Evolutionary conservation across 2,329 filamentous ascomycete species (phyloP).

Genomic region (Beauveria sp.): DNA sequence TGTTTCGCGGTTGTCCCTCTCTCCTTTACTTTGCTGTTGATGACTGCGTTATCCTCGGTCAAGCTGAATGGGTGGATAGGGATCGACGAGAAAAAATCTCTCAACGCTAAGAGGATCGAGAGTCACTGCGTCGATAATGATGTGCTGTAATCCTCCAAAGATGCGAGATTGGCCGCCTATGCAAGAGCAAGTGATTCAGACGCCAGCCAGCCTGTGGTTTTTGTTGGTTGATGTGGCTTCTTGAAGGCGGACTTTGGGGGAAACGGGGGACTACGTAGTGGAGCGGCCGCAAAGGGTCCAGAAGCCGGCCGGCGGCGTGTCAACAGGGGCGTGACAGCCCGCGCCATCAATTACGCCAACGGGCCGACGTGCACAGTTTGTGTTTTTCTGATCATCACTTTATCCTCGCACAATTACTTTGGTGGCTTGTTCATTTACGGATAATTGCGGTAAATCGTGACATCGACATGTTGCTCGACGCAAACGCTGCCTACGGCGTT

Average conservation of each 20-base stretch:
- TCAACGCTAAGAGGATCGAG: neutral
- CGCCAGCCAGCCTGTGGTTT: neutral
- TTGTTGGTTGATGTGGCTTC: constrained; percentile 13
- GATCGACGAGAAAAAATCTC: neutral
- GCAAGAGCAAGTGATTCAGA: constrained; percentile 1
- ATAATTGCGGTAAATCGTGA: too few species aligned
- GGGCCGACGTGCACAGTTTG: neutral
- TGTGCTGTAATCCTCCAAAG: neutral
- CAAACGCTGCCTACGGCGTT: neutral
- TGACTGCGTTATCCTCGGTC: neutral
- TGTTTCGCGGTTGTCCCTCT: neutral
- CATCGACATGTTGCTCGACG: neutral
- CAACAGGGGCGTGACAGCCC: neutral
- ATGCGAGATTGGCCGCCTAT: constrained; percentile 1
- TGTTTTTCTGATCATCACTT: neutral
- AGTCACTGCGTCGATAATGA: neutral
- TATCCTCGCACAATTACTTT: neutral
- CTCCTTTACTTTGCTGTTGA: too few species aligned
- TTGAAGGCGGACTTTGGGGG: constrained; percentile 9
- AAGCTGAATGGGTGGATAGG: neutral
- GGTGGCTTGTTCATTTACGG: neutral
- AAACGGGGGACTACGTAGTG: neutral
- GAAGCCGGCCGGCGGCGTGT: constrained; percentile 1
- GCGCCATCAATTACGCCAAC: neutral
- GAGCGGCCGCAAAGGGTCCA: constrained; percentile 10